Evolutionary conservation across 345 rosid species (phyloP).

Genomic region (Noccaea bulbosa): DNA sequence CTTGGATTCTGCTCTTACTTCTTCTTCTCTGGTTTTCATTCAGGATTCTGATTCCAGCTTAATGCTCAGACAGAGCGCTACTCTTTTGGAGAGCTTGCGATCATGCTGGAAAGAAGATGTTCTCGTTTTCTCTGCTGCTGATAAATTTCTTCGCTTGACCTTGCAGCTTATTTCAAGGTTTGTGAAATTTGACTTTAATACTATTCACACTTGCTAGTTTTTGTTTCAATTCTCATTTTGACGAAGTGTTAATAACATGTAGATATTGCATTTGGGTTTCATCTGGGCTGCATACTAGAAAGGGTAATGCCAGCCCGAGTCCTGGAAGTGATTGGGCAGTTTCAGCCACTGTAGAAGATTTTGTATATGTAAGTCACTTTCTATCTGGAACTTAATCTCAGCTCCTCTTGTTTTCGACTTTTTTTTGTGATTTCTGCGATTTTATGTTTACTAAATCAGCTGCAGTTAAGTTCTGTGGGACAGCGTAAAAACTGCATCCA

Average conservation of each 20-base stretch:
- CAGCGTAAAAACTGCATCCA: background rate
- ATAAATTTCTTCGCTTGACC: constrained; percentile 96
- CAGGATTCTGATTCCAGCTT: constrained; percentile 54
- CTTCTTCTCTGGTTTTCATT: constrained; percentile 66
- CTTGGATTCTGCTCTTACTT: constrained; percentile 75
- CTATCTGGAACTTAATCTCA: constrained; percentile 31
- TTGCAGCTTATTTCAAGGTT: constrained; percentile 94
- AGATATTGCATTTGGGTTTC: constrained; percentile 91
- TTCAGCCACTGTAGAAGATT: constrained; percentile 78
- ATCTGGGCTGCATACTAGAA: constrained; percentile 74
- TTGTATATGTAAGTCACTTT: constrained; percentile 66
- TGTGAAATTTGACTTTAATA: constrained; percentile 27
- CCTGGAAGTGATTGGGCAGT: constrained; percentile 91
- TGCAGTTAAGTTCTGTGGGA: constrained; percentile 17
- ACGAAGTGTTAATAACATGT: constrained; percentile 16
- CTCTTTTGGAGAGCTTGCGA: constrained; percentile 82
- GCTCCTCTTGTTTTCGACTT: constrained; percentile 21
- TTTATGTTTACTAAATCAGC: constrained; percentile 21
- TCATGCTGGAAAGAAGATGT: constrained; percentile 97
- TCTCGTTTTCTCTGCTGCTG: constrained; percentile 83
- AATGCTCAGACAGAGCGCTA: constrained; percentile 73
- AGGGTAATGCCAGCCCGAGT: constrained; percentile 54
- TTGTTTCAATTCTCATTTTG: constrained; percentile 8
- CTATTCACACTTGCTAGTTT: background rate
- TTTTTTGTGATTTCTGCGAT: background rate